Percentiles rank a stretch among this genome's conserved stretches.
Evolutionary conservation across 2,329 filamentous ascomycete species (phyloP).

Genomic region (Ambrosiella beaveri): DNA sequence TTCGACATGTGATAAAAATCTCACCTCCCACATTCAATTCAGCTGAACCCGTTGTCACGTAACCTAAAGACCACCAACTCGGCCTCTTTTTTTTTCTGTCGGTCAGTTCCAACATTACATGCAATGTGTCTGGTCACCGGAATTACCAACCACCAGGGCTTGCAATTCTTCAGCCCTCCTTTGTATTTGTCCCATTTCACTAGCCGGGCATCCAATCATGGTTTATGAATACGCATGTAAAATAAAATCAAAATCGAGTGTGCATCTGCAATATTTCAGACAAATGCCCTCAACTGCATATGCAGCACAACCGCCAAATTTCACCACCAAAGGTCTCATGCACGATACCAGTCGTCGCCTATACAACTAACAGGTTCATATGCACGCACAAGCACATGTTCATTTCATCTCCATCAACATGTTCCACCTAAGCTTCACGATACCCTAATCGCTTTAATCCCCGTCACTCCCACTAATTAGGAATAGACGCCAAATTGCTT

Average conservation of each 20-base stretch:
- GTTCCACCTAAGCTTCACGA: not conserved
- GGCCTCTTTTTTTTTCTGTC: no score
- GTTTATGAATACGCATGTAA: not conserved
- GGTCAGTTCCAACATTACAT: no score
- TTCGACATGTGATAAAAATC: no score
- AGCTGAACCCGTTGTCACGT: no score
- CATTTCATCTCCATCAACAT: not conserved
- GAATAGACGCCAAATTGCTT: not conserved
- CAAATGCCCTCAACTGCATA: not conserved
- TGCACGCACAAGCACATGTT: not conserved
- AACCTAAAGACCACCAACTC: no score
- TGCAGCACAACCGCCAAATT: not conserved
- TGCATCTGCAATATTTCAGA: not conserved
- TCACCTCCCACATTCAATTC: no score
- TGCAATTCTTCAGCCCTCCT: no score
- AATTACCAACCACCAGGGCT: no score
- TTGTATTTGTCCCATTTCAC: no score
- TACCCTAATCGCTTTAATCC: no score
- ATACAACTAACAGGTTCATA: not conserved
- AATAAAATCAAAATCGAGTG: not conserved
- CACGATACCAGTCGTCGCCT: not conserved
- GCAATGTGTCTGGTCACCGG: no score
- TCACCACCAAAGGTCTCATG: not conserved
- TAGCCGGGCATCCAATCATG: no score
- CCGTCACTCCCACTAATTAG: not conserved